Conservation (phyloP, 2,329 filamentous ascomycete genomes). For the Pseudogymnoascus pannorum region DNA sequence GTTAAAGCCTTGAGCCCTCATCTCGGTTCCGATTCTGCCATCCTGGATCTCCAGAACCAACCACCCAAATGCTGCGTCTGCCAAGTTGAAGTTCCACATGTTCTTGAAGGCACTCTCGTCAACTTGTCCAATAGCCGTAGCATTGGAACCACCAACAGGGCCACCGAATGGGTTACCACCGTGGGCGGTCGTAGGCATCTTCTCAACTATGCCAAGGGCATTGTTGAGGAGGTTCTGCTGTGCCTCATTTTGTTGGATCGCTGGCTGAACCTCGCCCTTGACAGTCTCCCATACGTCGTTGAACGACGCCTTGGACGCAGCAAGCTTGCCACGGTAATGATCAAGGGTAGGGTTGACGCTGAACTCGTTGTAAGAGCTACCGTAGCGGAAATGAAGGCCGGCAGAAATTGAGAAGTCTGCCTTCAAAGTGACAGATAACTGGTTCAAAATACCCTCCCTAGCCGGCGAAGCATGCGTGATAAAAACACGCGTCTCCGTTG, state of each 20-base stretch:
- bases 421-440: slow-evolving; percentile 94
- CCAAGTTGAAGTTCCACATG: slow-evolving; percentile 99
- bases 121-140: slow-evolving; percentile 72
- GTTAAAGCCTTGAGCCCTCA: slow-evolving; percentile 98
- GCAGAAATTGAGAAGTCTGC: slow-evolving; percentile 97
- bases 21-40: slow-evolving; percentile 93
- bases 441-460: slow-evolving; percentile 91
- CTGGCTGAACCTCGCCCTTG: slow-evolving; percentile 89
- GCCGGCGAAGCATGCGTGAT: slow-evolving; percentile 95
- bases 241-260: slow-evolving; percentile 85
- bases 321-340: slow-evolving; percentile 96
- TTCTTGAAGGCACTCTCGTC: slow-evolving; percentile 99
- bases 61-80: slow-evolving; percentile 95
- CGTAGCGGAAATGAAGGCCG: slow-evolving; percentile 95
- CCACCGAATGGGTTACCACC: slow-evolving; percentile 96
- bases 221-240: slow-evolving; percentile 90
- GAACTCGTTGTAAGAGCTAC: slow-evolving; percentile 99
- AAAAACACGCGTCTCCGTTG: slow-evolving; percentile 93
- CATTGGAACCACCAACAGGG: slow-evolving; percentile 59
- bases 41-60: slow-evolving; percentile 91
- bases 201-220: slow-evolving; percentile 87
- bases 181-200: slow-evolving; percentile 93
- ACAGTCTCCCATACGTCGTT: slow-evolving; percentile 99
- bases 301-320: slow-evolving; percentile 96
- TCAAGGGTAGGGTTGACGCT: slow-evolving; percentile 97